These are phyloP conservation scores for Colletotrichum sp. DNA, from an alignment of 2,329 filamentous ascomycete species.

Conservation along the genomic window DNA sequence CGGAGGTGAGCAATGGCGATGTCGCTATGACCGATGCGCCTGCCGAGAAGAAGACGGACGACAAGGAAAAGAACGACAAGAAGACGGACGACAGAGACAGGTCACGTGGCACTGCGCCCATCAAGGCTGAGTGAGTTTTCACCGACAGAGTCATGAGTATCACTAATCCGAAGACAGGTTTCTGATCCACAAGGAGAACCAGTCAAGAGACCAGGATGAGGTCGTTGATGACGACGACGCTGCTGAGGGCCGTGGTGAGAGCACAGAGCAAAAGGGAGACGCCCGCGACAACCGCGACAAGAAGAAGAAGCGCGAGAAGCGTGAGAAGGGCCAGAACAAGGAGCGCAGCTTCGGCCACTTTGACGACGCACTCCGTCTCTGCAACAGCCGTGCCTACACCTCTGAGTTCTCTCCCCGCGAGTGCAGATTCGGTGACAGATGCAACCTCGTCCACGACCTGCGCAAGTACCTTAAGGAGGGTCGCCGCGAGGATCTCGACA, in stretches of 20 bases:
- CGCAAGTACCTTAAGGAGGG: constrained; percentile 84
- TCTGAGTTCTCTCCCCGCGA: constrained; percentile 82
- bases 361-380: constrained; percentile 78
- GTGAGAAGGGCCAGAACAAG: constrained; percentile 73
- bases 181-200: constrained; percentile 29
- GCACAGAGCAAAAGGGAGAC: constrained; percentile 50
- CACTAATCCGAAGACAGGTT: constrained; percentile 29
- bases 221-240: constrained; percentile 54
- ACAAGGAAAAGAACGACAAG: background rate
- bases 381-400: constrained; percentile 72
- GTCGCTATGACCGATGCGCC: constrained; percentile 8
- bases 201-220: constrained; percentile 62
- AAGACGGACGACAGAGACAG: constrained; percentile 23
- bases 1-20: background rate
- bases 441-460: constrained; percentile 83
- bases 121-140: constrained; percentile 41
- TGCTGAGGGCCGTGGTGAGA: constrained; percentile 47
- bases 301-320: constrained; percentile 57
- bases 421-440: constrained; percentile 81
- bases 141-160: background rate
- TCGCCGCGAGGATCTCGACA: constrained; percentile 79
- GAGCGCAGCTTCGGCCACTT: constrained; percentile 82
- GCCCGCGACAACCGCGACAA: constrained; percentile 44
- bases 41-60: background rate
- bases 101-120: constrained; percentile 33